Evolutionary conservation across 768 basidiomycete species (phyloP), one percentile per base, ranked within the genome.

Genomic region (Pulveroboletus sp.): DNA sequence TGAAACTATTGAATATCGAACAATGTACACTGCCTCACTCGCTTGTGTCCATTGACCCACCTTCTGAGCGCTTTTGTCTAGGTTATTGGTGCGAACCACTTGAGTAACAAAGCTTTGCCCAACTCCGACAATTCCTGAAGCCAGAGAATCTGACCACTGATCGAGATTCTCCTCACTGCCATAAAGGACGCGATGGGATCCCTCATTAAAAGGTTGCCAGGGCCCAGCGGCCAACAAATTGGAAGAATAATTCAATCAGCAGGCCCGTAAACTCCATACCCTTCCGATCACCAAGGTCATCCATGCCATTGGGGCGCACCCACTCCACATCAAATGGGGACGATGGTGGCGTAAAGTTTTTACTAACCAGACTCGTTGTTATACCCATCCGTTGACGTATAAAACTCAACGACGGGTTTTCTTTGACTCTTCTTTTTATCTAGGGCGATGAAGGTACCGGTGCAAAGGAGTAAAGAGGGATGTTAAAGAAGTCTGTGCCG

Each of bases 311-410:
- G 90, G 94, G 66, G 81, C 95, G 0, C 95, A 94, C 53, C 93
- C 95, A 70, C 93, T 96, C 85, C 94, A 95, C 71, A 93, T 96
- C 60, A 94, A 96, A 43, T 65, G 92, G 91, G 45, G 93, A 95
- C 76, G 88, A 93, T 62, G 91, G 94, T 71, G 93, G 92, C 30
- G 90, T 94, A 69, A 94, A 86, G 66, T 91, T 88, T 93, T 46
- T 91, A 91, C 72, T 92, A 93, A 66, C 83, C 94, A 51, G 90
- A 92, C 18, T 89, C 92, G 31, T 91, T 54, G 89, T 89, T 53
- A 90, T 89, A 71, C 96, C 38, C 44, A 48, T 43, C 12, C 40
- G 31, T 47, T 57, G 55, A 64, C 48, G 55, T 61, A 30, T 53
- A 50, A 33, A 51, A 33, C 27, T 39, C 47, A 26, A 35, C 44